Percentiles rank a stretch among this genome's conserved stretches.
Evolutionary conservation across 2,329 filamentous ascomycete species (phyloP).

Genomic region (Penicillium decumbens): DNA sequence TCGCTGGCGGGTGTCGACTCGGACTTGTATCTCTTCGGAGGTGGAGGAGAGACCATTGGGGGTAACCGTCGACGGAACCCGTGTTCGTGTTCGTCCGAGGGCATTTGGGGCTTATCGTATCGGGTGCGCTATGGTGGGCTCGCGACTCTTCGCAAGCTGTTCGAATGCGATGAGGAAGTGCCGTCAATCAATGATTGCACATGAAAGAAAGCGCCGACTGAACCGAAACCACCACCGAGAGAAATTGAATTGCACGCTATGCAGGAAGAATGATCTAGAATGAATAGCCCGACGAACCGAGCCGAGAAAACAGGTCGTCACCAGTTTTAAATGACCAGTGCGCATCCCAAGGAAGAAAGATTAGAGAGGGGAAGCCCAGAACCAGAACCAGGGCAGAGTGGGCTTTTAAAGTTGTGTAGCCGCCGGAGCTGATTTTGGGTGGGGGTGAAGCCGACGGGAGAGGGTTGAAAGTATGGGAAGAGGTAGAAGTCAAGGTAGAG

Average conservation of each 20-base stretch:
- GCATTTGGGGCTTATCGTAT: slow-evolving; percentile 4
- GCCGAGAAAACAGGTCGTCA: not conserved
- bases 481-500: not conserved
- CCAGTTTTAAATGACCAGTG: not conserved
- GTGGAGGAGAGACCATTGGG: slow-evolving; percentile 20
- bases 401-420: slow-evolving; percentile 8
- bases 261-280: not conserved
- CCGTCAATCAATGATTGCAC: slow-evolving; percentile 9
- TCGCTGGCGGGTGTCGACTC: slow-evolving; percentile 22
- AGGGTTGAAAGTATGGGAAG: not conserved
- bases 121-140: not conserved
- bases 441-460: not conserved
- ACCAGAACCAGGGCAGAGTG: not conserved
- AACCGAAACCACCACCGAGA: not conserved
- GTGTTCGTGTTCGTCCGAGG: slow-evolving; percentile 9
- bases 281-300: not conserved
- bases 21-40: slow-evolving; percentile 24
- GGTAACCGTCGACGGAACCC: slow-evolving; percentile 12
- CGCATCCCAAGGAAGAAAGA: not conserved
- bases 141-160: not conserved
- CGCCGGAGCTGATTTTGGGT: not conserved
- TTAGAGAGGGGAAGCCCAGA: not conserved
- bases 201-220: slow-evolving; percentile 1
- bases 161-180: not conserved
- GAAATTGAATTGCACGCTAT: not conserved